These are phyloP conservation scores for Hordeum vulgare DNA, from an alignment of 176 grass and related monocot genomes.

Conservation along the genomic window MorexV3_pseudomolecules_assembly NC_058523.1:86925787-86926286, in stretches of 20 bases:
- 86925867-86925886: background rate
- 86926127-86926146: background rate
- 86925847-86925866: background rate
- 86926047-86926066: background rate
- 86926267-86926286: too few relatives aligned
- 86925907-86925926: constrained; percentile 3
- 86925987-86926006: constrained; percentile 34
- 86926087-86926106: background rate
- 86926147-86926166: background rate
- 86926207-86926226: background rate
- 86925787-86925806: background rate
- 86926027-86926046: background rate
- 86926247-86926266: too few relatives aligned
- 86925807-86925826: background rate
- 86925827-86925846: background rate
- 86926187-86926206: background rate
- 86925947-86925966: constrained; percentile 27
- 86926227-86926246: too few relatives aligned
- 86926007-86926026: background rate
- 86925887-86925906: background rate
- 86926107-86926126: background rate
- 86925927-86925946: background rate
- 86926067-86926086: constrained; percentile 13
- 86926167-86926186: background rate
- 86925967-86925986: constrained; percentile 29